Evolutionary conservation across 2,329 filamentous ascomycete genomes (phyloP).

Genomic region (Paraphaeosphaeria minitans): DNA sequence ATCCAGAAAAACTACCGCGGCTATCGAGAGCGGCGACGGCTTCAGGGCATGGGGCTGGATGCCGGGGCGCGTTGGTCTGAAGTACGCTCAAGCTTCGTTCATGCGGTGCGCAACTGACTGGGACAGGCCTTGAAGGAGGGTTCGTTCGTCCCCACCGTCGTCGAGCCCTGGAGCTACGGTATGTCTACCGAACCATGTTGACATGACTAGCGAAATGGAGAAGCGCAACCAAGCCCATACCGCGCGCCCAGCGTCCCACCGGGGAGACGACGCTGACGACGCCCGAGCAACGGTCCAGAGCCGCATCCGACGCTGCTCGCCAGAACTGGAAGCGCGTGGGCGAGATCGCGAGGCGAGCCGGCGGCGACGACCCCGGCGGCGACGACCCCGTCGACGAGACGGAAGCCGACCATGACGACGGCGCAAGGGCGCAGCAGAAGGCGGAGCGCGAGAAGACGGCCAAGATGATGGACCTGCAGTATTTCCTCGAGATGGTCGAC

Average conservation of each 20-base stretch:
- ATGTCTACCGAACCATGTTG: too few species aligned
- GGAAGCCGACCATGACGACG: constrained; percentile 44
- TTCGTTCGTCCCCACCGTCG: constrained; percentile 27
- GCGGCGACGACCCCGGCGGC: constrained; percentile 65
- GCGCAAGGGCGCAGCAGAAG: constrained; percentile 56
- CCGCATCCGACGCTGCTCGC: constrained; percentile 55
- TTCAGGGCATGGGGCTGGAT: constrained; percentile 71
- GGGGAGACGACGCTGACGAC: constrained; percentile 21
- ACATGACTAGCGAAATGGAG: constrained; percentile 57
- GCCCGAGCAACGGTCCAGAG: constrained; percentile 34
- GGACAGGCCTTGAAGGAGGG: constrained; percentile 57
- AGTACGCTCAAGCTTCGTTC: constrained; percentile 47
- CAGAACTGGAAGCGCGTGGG: constrained; percentile 78
- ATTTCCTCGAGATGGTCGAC: constrained; percentile 86
- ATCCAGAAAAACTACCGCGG: constrained; percentile 73
- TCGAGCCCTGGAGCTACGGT: constrained; percentile 35
- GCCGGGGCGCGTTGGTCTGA: constrained; percentile 74
- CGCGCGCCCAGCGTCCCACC: constrained; percentile 43
- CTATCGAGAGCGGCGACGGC: constrained; percentile 72
- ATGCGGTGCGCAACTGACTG: constrained; percentile 12
- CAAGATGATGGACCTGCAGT: constrained; percentile 82
- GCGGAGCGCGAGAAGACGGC: constrained; percentile 67
- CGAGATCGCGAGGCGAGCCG: constrained; percentile 72
- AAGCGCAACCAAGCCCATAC: constrained; percentile 54
- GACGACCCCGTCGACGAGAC: constrained; percentile 62